These are phyloP conservation scores for Albophoma yamanashiensis DNA, from an alignment of 2,329 filamentous ascomycete species.

Conservation along the genomic window DNA sequence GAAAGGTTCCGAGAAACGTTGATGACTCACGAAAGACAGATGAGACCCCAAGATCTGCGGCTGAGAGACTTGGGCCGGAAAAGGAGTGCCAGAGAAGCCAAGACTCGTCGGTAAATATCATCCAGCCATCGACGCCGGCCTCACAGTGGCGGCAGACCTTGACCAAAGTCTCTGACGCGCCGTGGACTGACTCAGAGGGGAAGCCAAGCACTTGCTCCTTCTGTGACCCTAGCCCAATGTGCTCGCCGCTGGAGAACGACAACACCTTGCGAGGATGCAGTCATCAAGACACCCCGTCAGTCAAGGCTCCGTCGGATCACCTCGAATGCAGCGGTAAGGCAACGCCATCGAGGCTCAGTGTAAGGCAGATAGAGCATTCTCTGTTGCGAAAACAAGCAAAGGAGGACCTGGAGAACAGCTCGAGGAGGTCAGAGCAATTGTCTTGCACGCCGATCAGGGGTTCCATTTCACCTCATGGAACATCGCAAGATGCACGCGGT, in stretches of 20 bases:
- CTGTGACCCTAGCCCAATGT: constrained; percentile 3
- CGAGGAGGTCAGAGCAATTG: not conserved
- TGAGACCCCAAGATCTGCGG: not conserved
- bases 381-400: constrained; percentile 13
- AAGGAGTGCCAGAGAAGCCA: not conserved
- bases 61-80: not conserved
- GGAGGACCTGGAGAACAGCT: constrained; percentile 6
- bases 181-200: not conserved
- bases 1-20: constrained; percentile 1
- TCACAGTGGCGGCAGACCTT: constrained; percentile 6
- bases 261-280: not conserved
- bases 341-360: constrained; percentile 10
- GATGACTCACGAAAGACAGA: not conserved
- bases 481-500: not conserved
- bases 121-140: constrained; percentile 1
- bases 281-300: not conserved
- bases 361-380: constrained; percentile 16
- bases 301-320: constrained; percentile 1
- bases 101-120: not conserved
- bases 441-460: not conserved
- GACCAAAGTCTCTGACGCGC: not conserved
- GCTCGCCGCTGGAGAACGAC: not conserved
- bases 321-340: constrained; percentile 1
- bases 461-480: not conserved
- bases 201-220: constrained; percentile 3